These are phyloP conservation scores for Phialocephala sp. DNA, from an alignment of 2,329 filamentous ascomycete genomes.

Conservation along the genomic window DNA sequence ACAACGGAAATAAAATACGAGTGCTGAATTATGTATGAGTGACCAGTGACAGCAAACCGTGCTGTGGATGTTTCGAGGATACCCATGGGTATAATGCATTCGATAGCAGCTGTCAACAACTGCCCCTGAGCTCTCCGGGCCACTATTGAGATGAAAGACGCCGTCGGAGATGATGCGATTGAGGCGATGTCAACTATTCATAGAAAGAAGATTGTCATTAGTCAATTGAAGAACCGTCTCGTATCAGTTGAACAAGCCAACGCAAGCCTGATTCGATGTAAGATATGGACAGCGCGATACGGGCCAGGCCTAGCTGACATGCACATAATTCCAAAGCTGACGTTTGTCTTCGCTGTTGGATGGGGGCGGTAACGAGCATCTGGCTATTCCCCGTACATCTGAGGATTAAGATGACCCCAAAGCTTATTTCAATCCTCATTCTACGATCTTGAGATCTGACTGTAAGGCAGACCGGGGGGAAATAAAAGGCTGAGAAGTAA, in stretches of 20 bases:
- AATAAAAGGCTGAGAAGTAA: background rate
- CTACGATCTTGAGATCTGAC: background rate
- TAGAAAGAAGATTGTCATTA: background rate
- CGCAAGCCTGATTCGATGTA: background rate
- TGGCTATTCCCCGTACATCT: background rate
- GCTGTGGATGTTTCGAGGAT: background rate
- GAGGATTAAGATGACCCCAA: background rate
- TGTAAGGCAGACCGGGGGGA: background rate
- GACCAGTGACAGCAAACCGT: background rate
- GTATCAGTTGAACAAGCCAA: background rate
- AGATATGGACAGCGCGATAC: background rate
- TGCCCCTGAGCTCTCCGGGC: background rate
- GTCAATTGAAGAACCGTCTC: background rate
- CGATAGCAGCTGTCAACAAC: background rate
- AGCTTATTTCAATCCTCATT: background rate
- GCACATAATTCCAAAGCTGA: slow-evolving; percentile 5
- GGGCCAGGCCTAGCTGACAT: slow-evolving; percentile 1
- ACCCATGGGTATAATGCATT: background rate
- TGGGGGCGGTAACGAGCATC: background rate
- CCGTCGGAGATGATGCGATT: background rate
- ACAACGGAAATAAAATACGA: background rate
- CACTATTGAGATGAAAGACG: background rate
- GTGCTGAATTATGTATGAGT: background rate
- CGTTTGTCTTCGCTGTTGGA: background rate
- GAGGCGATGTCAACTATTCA: background rate